Conservation (phyloP, 331 rosid genomes). For the Prunus yedoensis region DNA sequence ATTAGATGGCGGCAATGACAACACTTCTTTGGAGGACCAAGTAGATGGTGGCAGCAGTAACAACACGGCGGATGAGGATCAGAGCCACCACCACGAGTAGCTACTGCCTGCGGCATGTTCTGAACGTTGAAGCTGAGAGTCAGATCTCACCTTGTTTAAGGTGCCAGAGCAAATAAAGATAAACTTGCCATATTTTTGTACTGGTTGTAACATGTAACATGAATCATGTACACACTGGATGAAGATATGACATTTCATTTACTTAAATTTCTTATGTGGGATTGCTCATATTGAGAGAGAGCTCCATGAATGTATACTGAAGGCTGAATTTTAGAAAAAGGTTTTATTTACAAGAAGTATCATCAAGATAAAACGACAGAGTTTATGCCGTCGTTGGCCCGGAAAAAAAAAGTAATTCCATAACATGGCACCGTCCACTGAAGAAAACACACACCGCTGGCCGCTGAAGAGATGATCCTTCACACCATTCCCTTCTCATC, state of each 20-base stretch:
- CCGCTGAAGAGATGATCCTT: slow-evolving; percentile 31
- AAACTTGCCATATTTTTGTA: slow-evolving; percentile 32
- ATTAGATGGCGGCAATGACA: slow-evolving; percentile 36
- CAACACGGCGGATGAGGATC: slow-evolving; percentile 37
- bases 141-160: slow-evolving; percentile 9
- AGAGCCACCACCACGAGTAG: slow-evolving; percentile 26
- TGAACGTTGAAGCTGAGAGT: slow-evolving; percentile 22
- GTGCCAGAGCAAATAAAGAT: slow-evolving; percentile 38
- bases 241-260: background rate
- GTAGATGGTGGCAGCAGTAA: slow-evolving; percentile 20
- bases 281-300: background rate
- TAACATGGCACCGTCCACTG: background rate
- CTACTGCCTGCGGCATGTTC: background rate
- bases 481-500: background rate
- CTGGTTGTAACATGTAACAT: slow-evolving; percentile 36
- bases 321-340: background rate
- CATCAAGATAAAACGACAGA: background rate
- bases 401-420: too few species aligned
- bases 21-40: slow-evolving; percentile 40
- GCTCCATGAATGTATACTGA: background rate
- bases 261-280: background rate
- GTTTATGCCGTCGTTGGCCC: background rate
- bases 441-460: background rate
- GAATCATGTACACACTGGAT: slow-evolving; percentile 14
- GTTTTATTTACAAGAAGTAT: too few species aligned